Evolutionary conservation across 805 yeast genomes (phyloP).

Genomic region (Metschnikowia rubicola): DNA sequence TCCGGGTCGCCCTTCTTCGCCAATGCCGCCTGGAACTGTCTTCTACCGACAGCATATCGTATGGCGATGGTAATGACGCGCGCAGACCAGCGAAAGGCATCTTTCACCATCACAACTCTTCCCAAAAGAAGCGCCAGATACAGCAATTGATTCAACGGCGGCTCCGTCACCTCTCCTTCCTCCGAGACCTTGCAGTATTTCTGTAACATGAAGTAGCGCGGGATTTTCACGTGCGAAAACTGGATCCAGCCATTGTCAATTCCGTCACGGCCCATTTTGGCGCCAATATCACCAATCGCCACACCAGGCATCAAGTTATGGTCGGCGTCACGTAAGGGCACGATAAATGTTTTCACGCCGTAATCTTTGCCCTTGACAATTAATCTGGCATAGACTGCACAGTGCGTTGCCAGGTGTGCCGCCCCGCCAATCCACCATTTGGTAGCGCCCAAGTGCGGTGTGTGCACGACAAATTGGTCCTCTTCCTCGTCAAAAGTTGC

Average conservation of each 20-base stretch:
- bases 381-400: constrained; percentile 80
- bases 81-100: constrained; percentile 77
- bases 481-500: constrained; percentile 68
- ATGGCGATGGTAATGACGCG: constrained; percentile 80
- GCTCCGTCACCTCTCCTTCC: constrained; percentile 69
- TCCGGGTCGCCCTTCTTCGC: constrained; percentile 44
- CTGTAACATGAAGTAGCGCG: constrained; percentile 77
- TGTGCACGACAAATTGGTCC: constrained; percentile 71
- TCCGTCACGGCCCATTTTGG: constrained; percentile 94
- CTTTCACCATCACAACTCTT: constrained; percentile 85
- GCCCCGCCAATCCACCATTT: constrained; percentile 99
- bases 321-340: constrained; percentile 75
- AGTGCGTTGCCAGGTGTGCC: constrained; percentile 88
- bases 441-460: constrained; percentile 90
- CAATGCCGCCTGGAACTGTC: constrained; percentile 62
- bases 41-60: constrained; percentile 85
- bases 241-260: constrained; percentile 98
- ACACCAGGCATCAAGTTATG: constrained; percentile 78
- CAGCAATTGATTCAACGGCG: constrained; percentile 84
- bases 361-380: constrained; percentile 79
- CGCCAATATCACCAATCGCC: constrained; percentile 86
- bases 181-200: constrained; percentile 68
- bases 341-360: constrained; percentile 90
- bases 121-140: constrained; percentile 87
- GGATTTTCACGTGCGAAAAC: constrained; percentile 77